Conservation (phyloP, 1,139 yeast species). For the Nakaseomyces bracarensis region DNA sequence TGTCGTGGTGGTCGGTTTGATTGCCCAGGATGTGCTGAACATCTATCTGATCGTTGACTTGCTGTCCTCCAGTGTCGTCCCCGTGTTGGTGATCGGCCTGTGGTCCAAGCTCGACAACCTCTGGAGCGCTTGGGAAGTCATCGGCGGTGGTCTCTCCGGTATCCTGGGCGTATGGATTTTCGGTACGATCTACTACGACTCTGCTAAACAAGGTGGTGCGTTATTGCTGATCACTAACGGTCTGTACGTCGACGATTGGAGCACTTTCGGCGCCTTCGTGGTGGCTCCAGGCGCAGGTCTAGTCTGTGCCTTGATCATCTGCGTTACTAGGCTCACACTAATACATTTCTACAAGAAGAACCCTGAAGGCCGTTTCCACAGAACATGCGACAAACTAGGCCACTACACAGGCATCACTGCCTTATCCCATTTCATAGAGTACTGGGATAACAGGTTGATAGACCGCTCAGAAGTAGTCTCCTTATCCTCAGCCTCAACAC, state of each 20-base stretch:
- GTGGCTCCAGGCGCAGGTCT: slow-evolving; percentile 83
- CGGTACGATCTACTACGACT: slow-evolving; percentile 69
- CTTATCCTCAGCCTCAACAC: neutral
- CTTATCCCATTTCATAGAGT: slow-evolving; percentile 6
- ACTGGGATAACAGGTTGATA: slow-evolving; percentile 10
- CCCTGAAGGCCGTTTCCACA: slow-evolving; percentile 10
- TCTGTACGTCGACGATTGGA: slow-evolving; percentile 78
- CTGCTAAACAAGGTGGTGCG: slow-evolving; percentile 71
- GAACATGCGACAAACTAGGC: slow-evolving; percentile 10
- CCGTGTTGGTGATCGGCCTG: slow-evolving; percentile 76
- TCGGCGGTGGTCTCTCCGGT: slow-evolving; percentile 79
- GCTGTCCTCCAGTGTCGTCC: slow-evolving; percentile 78
- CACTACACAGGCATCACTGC: slow-evolving; percentile 13
- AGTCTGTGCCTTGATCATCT: slow-evolving; percentile 45
- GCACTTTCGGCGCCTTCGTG: slow-evolving; percentile 89
- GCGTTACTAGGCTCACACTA: slow-evolving; percentile 41
- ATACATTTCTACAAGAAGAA: slow-evolving; percentile 11
- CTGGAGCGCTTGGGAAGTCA: slow-evolving; percentile 72
- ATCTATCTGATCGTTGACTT: slow-evolving; percentile 87
- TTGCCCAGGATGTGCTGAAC: slow-evolving; percentile 74
- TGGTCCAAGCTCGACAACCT: slow-evolving; percentile 53
- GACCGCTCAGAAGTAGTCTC: neutral
- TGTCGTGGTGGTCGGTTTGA: slow-evolving; percentile 73
- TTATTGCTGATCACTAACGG: slow-evolving; percentile 68
- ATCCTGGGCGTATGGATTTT: slow-evolving; percentile 70